Percentiles rank a stretch among this genome's conserved stretches.
These are phyloP conservation scores for Triticum urartu DNA, from an alignment of 176 grass and related monocot species.

Conservation along the genomic window DNA sequence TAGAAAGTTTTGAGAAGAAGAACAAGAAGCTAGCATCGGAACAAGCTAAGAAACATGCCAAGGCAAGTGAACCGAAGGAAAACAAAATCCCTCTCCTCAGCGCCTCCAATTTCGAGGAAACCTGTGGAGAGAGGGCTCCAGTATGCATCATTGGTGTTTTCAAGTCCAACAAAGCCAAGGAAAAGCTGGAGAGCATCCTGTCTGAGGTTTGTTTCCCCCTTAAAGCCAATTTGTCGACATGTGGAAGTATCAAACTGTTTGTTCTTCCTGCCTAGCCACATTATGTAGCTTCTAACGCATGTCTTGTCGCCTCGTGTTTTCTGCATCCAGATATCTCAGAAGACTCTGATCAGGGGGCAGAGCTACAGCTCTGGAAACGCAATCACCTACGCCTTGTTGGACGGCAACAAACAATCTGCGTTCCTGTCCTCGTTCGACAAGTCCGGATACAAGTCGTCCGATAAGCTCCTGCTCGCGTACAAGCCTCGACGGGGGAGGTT, in stretches of 20 bases:
- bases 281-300: slow-evolving; percentile 1
- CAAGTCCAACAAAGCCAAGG: slow-evolving; percentile 60
- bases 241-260: background rate
- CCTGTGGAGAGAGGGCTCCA: slow-evolving; percentile 60
- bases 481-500: slow-evolving; percentile 69
- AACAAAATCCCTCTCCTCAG: slow-evolving; percentile 61
- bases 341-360: slow-evolving; percentile 69
- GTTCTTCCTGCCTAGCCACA: background rate
- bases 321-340: slow-evolving; percentile 72
- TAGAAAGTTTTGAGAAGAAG: slow-evolving; percentile 84
- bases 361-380: slow-evolving; percentile 39
- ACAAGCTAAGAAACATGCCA: slow-evolving; percentile 50
- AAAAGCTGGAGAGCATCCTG: slow-evolving; percentile 54
- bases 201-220: slow-evolving; percentile 55
- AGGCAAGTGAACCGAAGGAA: slow-evolving; percentile 16
- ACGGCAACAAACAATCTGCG: slow-evolving; percentile 58
- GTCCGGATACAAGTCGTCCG: slow-evolving; percentile 47
- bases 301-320: slow-evolving; percentile 16
- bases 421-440: slow-evolving; percentile 70
- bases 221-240: background rate
- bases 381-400: slow-evolving; percentile 60
- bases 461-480: slow-evolving; percentile 75
- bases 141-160: slow-evolving; percentile 82
- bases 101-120: slow-evolving; percentile 55
- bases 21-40: slow-evolving; percentile 59